phyloP scores from a whole-genome alignment of 2,329 filamentous ascomycete genomes.

The Teratosphaeria destructans region DNA sequence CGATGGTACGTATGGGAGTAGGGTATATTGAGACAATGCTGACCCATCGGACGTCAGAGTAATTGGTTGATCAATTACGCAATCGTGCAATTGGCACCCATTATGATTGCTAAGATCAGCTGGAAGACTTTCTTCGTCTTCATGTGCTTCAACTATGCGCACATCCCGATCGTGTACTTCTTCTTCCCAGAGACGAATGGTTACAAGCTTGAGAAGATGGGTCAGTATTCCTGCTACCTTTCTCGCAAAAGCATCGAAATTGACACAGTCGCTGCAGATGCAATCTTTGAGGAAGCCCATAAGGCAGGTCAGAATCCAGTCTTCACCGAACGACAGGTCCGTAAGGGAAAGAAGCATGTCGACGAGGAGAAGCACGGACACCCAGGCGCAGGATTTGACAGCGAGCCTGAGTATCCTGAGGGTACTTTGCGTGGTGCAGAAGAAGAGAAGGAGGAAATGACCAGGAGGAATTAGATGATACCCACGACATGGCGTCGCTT shows the following conservation, averaged over 20 bases:
- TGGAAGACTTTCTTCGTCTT: constrained; percentile 2
- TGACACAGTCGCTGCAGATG: background rate
- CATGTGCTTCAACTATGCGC: constrained; percentile 4
- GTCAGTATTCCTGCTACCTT: background rate
- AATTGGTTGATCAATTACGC: constrained; percentile 25
- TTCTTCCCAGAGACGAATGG: constrained; percentile 58
- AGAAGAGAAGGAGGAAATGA: background rate
- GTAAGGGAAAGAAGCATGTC: background rate
- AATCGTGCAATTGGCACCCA: constrained; percentile 52
- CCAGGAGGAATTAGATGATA: background rate
- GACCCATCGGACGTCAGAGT: too few relatives aligned
- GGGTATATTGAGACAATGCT: too few relatives aligned
- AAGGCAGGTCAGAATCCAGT: background rate
- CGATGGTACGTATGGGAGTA: constrained; percentile 33
- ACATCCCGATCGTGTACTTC: constrained; percentile 40
- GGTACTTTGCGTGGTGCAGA: background rate
- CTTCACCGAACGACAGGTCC: background rate
- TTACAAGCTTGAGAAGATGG: constrained; percentile 57
- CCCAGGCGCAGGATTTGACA: background rate
- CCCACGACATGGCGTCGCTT: background rate
- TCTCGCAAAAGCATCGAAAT: background rate
- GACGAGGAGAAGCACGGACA: background rate
- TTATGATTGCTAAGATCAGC: constrained; percentile 37
- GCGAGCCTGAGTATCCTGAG: background rate
- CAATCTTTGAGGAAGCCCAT: background rate